Percentiles rank a stretch among this genome's conserved stretches.
These are phyloP conservation scores for Phialophora tarda DNA, from an alignment of 2,329 filamentous ascomycete genomes.

Conservation along the genomic window DNA sequence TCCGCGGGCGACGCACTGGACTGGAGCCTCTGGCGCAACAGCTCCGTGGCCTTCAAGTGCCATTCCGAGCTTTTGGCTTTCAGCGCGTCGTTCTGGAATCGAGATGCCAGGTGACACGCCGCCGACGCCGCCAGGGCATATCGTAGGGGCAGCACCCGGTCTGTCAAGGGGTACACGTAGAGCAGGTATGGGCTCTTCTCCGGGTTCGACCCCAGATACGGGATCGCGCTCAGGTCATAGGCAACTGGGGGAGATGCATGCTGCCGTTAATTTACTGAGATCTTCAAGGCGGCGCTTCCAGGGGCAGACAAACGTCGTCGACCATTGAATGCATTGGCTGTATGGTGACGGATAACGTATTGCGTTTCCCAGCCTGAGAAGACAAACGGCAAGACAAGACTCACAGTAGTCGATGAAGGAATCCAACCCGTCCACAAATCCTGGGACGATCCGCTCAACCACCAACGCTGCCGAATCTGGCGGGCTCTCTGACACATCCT, in stretches of 20 bases:
- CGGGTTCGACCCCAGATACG: constrained; percentile 16
- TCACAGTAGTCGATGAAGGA: constrained; percentile 21
- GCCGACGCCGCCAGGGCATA: constrained; percentile 20
- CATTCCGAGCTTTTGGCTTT: constrained; percentile 14
- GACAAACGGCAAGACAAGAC: not conserved
- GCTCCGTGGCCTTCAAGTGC: constrained; percentile 18
- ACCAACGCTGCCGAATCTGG: not conserved
- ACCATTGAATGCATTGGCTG: too few relatives aligned
- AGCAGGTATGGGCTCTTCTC: constrained; percentile 20
- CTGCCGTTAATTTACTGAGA: too few relatives aligned
- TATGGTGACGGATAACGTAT: too few relatives aligned
- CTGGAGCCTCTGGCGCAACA: constrained; percentile 18
- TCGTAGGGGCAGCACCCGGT: constrained; percentile 17
- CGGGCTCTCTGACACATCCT: constrained; percentile 3
- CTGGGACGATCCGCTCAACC: constrained; percentile 12
- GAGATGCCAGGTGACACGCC: constrained; percentile 14
- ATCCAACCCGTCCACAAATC: constrained; percentile 12
- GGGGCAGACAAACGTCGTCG: too few relatives aligned
- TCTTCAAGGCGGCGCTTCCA: too few relatives aligned
- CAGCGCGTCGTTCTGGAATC: constrained; percentile 12
- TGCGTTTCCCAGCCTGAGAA: too few relatives aligned
- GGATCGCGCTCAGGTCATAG: constrained; percentile 17
- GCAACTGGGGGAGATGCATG: constrained; percentile 5
- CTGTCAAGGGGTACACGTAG: constrained; percentile 14
- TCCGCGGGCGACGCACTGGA: constrained; percentile 11